phyloP scores from a whole-genome alignment of 768 basidiomycete species.

The Punctularia strigosozonata region DNA sequence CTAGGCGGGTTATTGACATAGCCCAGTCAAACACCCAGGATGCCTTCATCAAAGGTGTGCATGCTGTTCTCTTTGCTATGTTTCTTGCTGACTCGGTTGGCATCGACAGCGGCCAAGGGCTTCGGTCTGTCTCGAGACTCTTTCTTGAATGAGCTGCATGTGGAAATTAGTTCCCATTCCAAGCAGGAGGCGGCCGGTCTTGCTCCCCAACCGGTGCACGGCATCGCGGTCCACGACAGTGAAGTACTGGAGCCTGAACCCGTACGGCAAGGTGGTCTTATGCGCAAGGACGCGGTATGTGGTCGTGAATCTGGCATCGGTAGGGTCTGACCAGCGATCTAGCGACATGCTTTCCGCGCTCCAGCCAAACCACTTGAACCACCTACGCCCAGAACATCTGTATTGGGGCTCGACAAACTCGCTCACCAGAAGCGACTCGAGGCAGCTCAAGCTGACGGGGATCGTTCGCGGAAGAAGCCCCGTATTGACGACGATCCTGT shows the following conservation, averaged over 20 bases:
- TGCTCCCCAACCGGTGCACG: conserved; percentile 44
- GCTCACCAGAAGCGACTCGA: conserved; percentile 81
- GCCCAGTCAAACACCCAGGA: conserved; percentile 55
- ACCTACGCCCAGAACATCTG: conserved; percentile 64
- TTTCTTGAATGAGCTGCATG: conserved; percentile 68
- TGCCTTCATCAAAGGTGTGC: conserved; percentile 58
- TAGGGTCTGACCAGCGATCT: background rate
- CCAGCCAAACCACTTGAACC: conserved; percentile 66
- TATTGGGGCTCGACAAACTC: conserved; percentile 79
- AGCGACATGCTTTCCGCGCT: conserved; percentile 76
- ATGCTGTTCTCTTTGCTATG: background rate
- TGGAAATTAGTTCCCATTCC: conserved; percentile 63
- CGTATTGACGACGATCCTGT: conserved; percentile 52
- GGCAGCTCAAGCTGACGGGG: conserved; percentile 28
- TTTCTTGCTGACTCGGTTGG: conserved; percentile 1
- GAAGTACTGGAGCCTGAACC: conserved; percentile 81
- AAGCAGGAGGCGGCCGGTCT: conserved; percentile 48
- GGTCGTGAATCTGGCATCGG: conserved; percentile 11
- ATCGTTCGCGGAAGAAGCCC: conserved; percentile 53
- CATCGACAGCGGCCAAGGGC: conserved; percentile 53
- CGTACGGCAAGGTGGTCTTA: conserved; percentile 65
- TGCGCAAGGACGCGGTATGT: conserved; percentile 48
- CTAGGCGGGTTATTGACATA: conserved; percentile 67
- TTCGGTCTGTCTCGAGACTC: conserved; percentile 84
- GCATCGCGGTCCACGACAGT: conserved; percentile 66